phyloP scores from a whole-genome alignment of 192 early-diverging fungal species.

The Backusella macrospora region DNA sequence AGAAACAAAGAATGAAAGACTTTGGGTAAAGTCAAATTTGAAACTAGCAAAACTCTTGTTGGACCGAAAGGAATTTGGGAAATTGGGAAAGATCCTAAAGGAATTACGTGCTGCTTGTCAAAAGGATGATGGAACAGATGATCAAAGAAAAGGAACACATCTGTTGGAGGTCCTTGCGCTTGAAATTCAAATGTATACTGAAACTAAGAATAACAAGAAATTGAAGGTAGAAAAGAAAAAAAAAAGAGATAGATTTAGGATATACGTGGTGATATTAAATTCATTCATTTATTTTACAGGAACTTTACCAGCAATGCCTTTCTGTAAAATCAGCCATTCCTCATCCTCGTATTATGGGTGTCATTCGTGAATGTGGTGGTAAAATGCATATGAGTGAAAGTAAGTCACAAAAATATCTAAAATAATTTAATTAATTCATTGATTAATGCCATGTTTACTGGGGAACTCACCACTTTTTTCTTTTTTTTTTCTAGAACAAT shows the following conservation, averaged over 20 bases:
- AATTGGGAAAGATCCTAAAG: constrained; percentile 77
- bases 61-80: constrained; percentile 76
- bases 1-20: constrained; percentile 83
- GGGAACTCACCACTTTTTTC: neutral
- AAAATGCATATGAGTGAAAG: constrained; percentile 98
- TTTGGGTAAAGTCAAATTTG: constrained; percentile 86
- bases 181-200: constrained; percentile 97
- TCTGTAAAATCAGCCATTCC: constrained; percentile 92
- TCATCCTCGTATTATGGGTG: constrained; percentile 95
- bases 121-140: constrained; percentile 79
- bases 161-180: constrained; percentile 92
- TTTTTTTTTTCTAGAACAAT: constrained; percentile 61
- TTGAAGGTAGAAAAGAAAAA: constrained; percentile 63
- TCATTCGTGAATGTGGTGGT: constrained; percentile 96
- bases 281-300: constrained; percentile 33
- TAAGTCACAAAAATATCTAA: constrained; percentile 38
- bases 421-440: neutral
- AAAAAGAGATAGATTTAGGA: no score
- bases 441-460: neutral
- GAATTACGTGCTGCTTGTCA: constrained; percentile 76
- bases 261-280: neutral
- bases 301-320: constrained; percentile 86
- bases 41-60: constrained; percentile 86
- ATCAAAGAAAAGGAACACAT: constrained; percentile 91
- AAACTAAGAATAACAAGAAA: constrained; percentile 82